Evolutionary conservation across 139 green algal species (phyloP), one percentile per base, ranked within the genome.

Genomic region (Marvania coccoides): DNA sequence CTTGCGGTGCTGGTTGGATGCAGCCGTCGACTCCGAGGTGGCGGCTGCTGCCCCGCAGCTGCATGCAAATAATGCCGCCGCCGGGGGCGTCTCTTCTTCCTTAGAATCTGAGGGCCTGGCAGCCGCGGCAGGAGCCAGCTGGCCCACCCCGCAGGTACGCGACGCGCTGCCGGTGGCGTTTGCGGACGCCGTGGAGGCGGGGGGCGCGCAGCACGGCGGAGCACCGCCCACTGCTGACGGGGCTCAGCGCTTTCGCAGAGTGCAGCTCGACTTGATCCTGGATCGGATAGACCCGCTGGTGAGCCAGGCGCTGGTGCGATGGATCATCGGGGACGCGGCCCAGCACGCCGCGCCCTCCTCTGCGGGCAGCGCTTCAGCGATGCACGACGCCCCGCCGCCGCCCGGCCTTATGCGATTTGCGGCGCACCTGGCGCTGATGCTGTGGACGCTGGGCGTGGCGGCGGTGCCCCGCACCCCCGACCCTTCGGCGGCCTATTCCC

Each of bases 1-100:
- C 63, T 84, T 82, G 70, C 69, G 80, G 15, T 81, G 71, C 58
- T 85, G 78, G 79, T 65, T 86, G 59, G 81, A 86, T 5, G 40
- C 38, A 6, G 56, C 30, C 0, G 70, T 81, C 0, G 79, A 88
- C 23, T 8, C 5, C 4, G 14, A 33, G 29, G 42, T 81, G 53
- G 59, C 26, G 26, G 59, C 33, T 19, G 59, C 38, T 7, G 34
- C 35, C 13, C 15, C 35, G 33, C 33, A 30, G 8, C 45, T 51
- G 31, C 34, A 34, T 30, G 54, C 51, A 6, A 47, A 40, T 8
- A 45, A 15, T 3, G 48, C 34, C 15, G 53, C 54, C 65, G 51
- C 62, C 53, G 38, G 35, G 23, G 35, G 47, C 35, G 61, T 67
- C 28, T 28, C 51, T 59, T 36, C 9, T 59, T 9, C 9, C 28